Conservation (phyloP, 192 early-diverging fungal genomes). For the Mortierella alpina region DNA sequence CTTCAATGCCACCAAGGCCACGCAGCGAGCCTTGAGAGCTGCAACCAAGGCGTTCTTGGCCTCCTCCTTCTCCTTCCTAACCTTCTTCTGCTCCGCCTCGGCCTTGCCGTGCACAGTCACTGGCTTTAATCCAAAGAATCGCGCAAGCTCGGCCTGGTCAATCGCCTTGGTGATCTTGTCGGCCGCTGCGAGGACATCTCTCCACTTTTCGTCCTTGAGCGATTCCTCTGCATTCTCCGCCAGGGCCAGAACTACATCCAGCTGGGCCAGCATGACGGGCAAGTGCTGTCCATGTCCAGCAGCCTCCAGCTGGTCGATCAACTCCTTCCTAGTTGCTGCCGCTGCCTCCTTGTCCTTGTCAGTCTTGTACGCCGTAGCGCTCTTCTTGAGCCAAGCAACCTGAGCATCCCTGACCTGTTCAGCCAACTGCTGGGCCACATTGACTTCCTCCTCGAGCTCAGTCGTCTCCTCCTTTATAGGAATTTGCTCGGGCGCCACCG, state of each 20-base stretch:
- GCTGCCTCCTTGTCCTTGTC: constrained; percentile 60
- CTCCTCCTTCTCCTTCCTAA: constrained; percentile 79
- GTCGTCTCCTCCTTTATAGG: constrained; percentile 61
- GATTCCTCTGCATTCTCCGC: constrained; percentile 59
- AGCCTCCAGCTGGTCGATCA: constrained; percentile 70
- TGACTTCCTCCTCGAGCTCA: constrained; percentile 63
- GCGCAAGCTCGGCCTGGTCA: constrained; percentile 70
- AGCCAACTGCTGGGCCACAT: constrained; percentile 58
- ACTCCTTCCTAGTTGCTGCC: constrained; percentile 61
- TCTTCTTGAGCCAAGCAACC: constrained; percentile 85
- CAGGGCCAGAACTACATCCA: constrained; percentile 67
- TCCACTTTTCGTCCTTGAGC: constrained; percentile 58
- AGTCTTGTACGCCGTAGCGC: constrained; percentile 53
- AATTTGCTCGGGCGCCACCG: constrained; percentile 58
- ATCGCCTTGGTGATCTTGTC: constrained; percentile 70
- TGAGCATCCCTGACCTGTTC: constrained; percentile 85
- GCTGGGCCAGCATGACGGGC: constrained; percentile 62
- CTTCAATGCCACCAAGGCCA: constrained; percentile 61
- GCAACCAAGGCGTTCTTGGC: constrained; percentile 73
- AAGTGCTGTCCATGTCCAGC: constrained; percentile 68
- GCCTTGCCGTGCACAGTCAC: constrained; percentile 52
- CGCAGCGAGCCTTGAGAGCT: constrained; percentile 73
- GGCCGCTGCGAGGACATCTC: constrained; percentile 62
- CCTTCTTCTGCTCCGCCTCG: constrained; percentile 65
- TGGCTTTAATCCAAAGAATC: constrained; percentile 71